Evolutionary conservation across 108 stramenopile genomes (phyloP), one percentile per base, ranked within the genome.

Genomic region (Epithemia pelagica): DNA sequence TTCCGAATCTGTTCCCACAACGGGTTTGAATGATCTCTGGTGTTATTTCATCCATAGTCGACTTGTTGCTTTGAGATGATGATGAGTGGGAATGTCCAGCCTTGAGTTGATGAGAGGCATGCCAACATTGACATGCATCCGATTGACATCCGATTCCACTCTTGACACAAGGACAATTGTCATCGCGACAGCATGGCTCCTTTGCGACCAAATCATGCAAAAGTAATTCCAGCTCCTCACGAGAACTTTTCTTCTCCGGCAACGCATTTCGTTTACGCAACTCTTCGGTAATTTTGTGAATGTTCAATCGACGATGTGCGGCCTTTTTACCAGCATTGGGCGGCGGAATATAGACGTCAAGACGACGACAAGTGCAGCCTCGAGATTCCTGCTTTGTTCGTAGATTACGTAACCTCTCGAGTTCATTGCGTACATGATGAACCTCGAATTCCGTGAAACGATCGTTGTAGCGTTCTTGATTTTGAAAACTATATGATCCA

Each of bases 111-210:
- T 89, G 91, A 30, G 80, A 78, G 15, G 78, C 76, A 66, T 86
- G 80, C 88, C 91, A 89, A 71, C 91, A 93, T 5, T 76, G 76
- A 64, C 91, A 93, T 21, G 84, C 83, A 69, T 93, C 91, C 1
- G 85, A 79, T 76, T 93, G 91, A 67, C 91, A 93, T n/a, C 78
- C 81, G 52, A 93, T 79, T 15, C 89, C 89, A 59, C 81, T 82
- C 37, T 71, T 71, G 23, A 77, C 60, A 64, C 91, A 93, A 54
- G 85, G 85, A 61, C 91, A 93, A 46, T 46, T 46, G 54, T 88
- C 85, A 2, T 78, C 70, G 1, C 61, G 61, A 70, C 91, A 92
- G 65, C 91, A 92, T 23, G 88, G 83, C 68, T 92, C 84, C 10
- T 76, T 68, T 54, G 82, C 85, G 29, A 89, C 82, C 0, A 78